A percentile compares a stretch with the other conserved stretches of the same genome.
phyloP scores from a whole-genome alignment of 2,329 filamentous ascomycete genomes.

The Stylonectria norvegica region DNA sequence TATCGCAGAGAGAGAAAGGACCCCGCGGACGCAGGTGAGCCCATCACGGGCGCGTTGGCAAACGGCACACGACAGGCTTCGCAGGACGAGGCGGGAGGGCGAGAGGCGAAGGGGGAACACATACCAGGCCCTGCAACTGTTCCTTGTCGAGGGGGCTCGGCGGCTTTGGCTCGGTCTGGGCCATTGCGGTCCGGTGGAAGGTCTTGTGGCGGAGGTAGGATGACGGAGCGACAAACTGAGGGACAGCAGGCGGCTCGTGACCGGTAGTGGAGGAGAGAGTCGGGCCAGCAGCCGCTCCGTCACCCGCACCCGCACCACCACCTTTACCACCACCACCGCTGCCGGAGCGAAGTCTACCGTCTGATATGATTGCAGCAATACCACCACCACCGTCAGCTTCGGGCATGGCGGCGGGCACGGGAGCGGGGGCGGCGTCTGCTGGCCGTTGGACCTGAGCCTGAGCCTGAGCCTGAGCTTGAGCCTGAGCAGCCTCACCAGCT shows the following conservation, averaged over 20 bases:
- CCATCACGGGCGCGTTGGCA: too few species aligned
- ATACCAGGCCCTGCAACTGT: slow-evolving; percentile 74
- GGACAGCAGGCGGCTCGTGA: slow-evolving; percentile 32
- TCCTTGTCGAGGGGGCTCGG: slow-evolving; percentile 68
- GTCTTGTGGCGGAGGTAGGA: slow-evolving; percentile 51
- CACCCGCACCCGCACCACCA: background rate
- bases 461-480: background rate
- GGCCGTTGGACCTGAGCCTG: background rate
- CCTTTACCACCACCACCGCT: background rate
- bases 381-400: background rate
- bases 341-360: too few species aligned
- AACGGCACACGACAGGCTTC: background rate
- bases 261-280: slow-evolving; percentile 4
- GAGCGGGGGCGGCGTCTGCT: background rate
- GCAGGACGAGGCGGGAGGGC: background rate
- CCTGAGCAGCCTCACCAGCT: too few species aligned
- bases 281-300: background rate
- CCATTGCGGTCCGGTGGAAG: slow-evolving; percentile 34
- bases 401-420: background rate
- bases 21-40: too few species aligned
- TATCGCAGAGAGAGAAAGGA: slow-evolving; percentile 3
- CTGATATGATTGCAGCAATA: too few species aligned
- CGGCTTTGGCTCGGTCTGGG: slow-evolving; percentile 38
- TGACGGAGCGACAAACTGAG: slow-evolving; percentile 58
- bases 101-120: slow-evolving; percentile 29